Conservation (phyloP, 306 rosid species). For the Quercus glauca region DNA sequence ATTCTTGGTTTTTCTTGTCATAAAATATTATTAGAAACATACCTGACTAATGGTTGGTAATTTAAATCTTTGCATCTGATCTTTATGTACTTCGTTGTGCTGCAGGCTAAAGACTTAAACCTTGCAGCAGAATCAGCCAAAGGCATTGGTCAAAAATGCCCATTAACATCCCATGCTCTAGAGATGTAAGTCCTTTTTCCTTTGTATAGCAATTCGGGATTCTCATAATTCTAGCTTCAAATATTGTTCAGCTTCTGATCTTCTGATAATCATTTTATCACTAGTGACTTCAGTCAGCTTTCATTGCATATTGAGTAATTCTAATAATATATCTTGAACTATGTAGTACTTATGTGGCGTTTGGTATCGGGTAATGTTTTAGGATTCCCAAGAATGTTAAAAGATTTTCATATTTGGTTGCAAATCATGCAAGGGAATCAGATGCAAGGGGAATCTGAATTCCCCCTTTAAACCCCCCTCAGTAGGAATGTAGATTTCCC, state of each 20-base stretch:
- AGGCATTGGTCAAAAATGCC: constrained; percentile 53
- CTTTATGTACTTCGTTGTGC: neutral
- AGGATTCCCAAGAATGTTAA: too few relatives aligned
- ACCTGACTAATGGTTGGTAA: neutral
- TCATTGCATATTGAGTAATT: too few relatives aligned
- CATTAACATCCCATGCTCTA: constrained; percentile 66
- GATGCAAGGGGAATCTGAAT: too few relatives aligned
- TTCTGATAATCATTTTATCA: neutral
- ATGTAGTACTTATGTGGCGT: too few relatives aligned
- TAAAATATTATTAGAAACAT: neutral
- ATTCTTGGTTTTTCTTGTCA: neutral
- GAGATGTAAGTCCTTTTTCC: constrained; percentile 52
- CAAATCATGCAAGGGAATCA: too few relatives aligned
- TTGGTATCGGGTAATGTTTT: too few relatives aligned
- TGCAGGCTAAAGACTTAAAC: constrained; percentile 79
- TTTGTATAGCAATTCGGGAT: neutral
- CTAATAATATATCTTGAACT: too few relatives aligned
- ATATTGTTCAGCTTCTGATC: neutral
- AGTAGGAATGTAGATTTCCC: too few relatives aligned
- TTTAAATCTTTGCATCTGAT: neutral
- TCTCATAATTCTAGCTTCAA: neutral
- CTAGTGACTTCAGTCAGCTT: too few relatives aligned
- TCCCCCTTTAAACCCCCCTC: too few relatives aligned
- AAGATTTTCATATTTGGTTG: too few relatives aligned
- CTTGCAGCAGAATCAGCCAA: constrained; percentile 78